Evolutionary conservation across 2,329 filamentous ascomycete genomes (phyloP).

Genomic region (Exophiala bonariae): DNA sequence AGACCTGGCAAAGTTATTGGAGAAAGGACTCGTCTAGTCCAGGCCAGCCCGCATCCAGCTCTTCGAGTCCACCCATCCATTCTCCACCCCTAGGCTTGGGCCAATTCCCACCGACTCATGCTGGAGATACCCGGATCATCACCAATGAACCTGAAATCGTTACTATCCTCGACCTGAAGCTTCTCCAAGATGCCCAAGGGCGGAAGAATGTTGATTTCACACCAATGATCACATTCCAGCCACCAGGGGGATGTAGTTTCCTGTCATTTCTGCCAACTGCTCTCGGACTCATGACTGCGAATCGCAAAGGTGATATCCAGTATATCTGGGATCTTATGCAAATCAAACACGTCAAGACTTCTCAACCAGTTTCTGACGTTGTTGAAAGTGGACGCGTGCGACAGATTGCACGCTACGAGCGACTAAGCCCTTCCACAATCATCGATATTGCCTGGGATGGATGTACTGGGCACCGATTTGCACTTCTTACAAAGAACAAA

Average conservation of each 20-base stretch:
- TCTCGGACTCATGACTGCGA: constrained; percentile 48
- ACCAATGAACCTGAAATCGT: constrained; percentile 45
- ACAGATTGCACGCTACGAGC: constrained; percentile 83
- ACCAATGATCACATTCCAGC: constrained; percentile 47
- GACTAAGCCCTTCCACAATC: constrained; percentile 88
- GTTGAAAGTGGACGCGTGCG: constrained; percentile 55
- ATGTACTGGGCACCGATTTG: constrained; percentile 77
- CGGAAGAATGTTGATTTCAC: constrained; percentile 34
- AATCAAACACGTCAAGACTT: constrained; percentile 43
- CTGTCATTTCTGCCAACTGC: constrained; percentile 50
- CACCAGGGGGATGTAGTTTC: constrained; percentile 50
- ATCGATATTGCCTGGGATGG: constrained; percentile 87
- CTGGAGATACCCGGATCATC: constrained; percentile 37
- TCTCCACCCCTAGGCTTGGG: constrained; percentile 33
- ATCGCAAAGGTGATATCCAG: constrained; percentile 50
- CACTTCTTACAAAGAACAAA: constrained; percentile 90
- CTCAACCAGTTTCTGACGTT: constrained; percentile 29
- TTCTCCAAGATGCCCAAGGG: constrained; percentile 37
- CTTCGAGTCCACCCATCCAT: constrained; percentile 33
- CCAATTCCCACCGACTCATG: constrained; percentile 48
- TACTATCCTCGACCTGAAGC: constrained; percentile 47
- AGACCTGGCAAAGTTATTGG: constrained; percentile 53
- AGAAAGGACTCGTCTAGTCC: constrained; percentile 38
- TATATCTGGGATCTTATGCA: constrained; percentile 54
- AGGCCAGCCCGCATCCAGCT: constrained; percentile 26